Percentiles rank a stretch among this genome's conserved stretches.
Conservation (phyloP, 257 asterid species). For the Ilex aquifolium region DNA sequence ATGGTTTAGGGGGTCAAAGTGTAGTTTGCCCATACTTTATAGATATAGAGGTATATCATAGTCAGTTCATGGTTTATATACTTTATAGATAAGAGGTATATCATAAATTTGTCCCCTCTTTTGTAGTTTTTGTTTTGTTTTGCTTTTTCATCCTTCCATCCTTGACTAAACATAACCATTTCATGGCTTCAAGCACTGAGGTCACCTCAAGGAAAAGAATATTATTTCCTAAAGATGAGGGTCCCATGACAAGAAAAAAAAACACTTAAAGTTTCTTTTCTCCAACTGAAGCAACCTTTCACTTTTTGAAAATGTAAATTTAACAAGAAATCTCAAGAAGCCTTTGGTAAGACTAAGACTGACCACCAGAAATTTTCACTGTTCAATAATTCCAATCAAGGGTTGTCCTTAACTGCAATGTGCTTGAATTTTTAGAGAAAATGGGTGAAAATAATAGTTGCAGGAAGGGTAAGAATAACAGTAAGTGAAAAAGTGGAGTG, state of each 20-base stretch:
- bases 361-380: too few relatives aligned
- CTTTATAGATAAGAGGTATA: neutral
- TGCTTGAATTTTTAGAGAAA: too few relatives aligned
- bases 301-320: constrained; percentile 19
- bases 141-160: constrained; percentile 8
- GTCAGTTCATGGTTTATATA: too few relatives aligned
- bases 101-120: neutral
- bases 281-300: constrained; percentile 21
- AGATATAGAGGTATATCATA: too few relatives aligned
- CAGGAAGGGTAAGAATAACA: too few relatives aligned
- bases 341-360: neutral
- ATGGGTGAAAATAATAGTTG: too few relatives aligned
- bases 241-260: constrained; percentile 30
- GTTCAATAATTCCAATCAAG: too few relatives aligned
- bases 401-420: too few relatives aligned
- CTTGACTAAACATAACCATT: constrained; percentile 23
- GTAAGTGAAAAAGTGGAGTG: too few relatives aligned
- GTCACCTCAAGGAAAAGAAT: constrained; percentile 54
- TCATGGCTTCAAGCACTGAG: constrained; percentile 38
- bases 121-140: neutral
- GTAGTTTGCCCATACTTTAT: too few relatives aligned
- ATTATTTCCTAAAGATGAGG: constrained; percentile 26
- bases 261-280: constrained; percentile 21
- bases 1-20: neutral
- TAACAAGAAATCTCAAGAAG: constrained; percentile 7